These are phyloP conservation scores for Fusarium bactridioides DNA, from an alignment of 2,329 filamentous ascomycete genomes.

Conservation along the genomic window DNA sequence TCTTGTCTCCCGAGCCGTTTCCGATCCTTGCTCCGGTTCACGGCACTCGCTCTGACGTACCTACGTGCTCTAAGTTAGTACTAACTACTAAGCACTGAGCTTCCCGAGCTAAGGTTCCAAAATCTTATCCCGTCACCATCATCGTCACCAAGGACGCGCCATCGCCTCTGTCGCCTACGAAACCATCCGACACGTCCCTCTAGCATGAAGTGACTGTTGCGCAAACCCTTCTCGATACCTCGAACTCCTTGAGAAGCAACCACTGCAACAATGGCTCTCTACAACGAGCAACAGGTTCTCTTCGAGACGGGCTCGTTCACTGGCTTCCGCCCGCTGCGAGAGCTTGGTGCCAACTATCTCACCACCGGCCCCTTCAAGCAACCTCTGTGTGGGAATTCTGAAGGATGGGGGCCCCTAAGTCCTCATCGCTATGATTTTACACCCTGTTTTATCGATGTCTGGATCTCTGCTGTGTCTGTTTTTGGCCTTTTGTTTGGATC, in stretches of 20 bases:
- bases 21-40: constrained; percentile 8
- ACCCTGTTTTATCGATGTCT: constrained; percentile 95
- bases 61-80: not conserved
- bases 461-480: constrained; percentile 78
- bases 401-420: constrained; percentile 96
- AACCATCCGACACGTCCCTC: constrained; percentile 3
- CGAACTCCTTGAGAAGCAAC: constrained; percentile 8
- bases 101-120: constrained; percentile 20
- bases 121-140: constrained; percentile 10
- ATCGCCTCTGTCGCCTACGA: constrained; percentile 12
- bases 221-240: constrained; percentile 52
- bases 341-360: constrained; percentile 68
- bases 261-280: constrained; percentile 41
- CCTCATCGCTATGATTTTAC: constrained; percentile 91
- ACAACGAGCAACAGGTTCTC: constrained; percentile 56
- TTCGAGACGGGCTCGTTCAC: constrained; percentile 68
- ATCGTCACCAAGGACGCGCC: constrained; percentile 19
- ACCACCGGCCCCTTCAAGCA: constrained; percentile 63
- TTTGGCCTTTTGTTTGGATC: constrained; percentile 83
- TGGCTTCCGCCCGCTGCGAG: constrained; percentile 60
- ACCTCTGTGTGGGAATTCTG: constrained; percentile 84
- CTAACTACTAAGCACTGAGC: constrained; percentile 1
- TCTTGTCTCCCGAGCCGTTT: constrained; percentile 9
- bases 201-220: constrained; percentile 50
- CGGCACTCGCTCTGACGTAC: constrained; percentile 23